Percentiles rank a stretch among this genome's conserved stretches.
Conservation (phyloP, 1,139 yeast genomes). For the Diutina mesorugosa region DNA sequence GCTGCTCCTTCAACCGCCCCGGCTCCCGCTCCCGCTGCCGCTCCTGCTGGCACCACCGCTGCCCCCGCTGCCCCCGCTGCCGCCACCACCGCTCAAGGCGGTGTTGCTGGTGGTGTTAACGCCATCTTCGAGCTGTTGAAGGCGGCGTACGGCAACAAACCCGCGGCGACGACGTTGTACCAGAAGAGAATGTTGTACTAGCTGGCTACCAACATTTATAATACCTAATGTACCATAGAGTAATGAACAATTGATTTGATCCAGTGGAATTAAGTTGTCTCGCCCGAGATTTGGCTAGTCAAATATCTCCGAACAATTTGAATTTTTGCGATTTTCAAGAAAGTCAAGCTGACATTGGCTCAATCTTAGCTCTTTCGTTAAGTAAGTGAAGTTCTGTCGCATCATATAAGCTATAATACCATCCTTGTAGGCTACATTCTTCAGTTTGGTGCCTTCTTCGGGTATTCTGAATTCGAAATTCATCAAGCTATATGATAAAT, state of each 20-base stretch:
- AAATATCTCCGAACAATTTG: no score
- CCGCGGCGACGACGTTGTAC: background rate
- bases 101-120: background rate
- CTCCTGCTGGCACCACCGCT: background rate
- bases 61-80: background rate
- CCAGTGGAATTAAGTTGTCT: no score
- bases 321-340: no score
- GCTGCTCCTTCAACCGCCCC: background rate
- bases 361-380: no score
- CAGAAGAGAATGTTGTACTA: conserved; percentile 1
- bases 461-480: no score
- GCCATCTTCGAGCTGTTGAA: background rate
- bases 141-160: conserved; percentile 1
- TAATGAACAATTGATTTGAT: background rate
- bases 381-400: no score
- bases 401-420: no score
- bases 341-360: no score
- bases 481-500: no score
- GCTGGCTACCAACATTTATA: background rate
- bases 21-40: background rate
- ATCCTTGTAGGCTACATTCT: no score
- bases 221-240: background rate
- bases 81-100: background rate
- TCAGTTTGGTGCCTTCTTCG: no score
- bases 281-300: no score